These are phyloP conservation scores for Bolboschoenoplectus hybrid DNA, from an alignment of 202 grass and related monocot species.

Conservation along the genomic window DNA sequence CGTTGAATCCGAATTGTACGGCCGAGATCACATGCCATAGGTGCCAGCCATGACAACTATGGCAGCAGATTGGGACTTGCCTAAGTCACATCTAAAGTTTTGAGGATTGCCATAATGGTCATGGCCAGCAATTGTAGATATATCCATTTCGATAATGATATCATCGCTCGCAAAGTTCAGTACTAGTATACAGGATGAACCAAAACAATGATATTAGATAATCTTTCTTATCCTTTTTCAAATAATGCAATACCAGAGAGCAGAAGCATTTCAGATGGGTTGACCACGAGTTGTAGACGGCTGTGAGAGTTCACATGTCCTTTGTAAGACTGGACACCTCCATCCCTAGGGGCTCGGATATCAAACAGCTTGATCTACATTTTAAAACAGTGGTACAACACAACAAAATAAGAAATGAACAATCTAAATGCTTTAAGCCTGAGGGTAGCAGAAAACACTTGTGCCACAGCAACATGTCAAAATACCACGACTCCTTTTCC, in stretches of 20 bases:
- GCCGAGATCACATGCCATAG: no score
- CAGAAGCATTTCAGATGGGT: slow-evolving; percentile 90
- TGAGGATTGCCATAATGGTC: background rate
- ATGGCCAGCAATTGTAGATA: background rate
- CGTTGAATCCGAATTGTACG: no score
- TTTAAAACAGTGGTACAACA: slow-evolving; percentile 18
- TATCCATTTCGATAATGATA: background rate
- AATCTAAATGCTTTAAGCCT: background rate
- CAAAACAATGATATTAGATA: background rate
- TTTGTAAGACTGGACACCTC: slow-evolving; percentile 69
- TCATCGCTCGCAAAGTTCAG: background rate
- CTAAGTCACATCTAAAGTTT: background rate
- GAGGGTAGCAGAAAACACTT: background rate
- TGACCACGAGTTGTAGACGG: slow-evolving; percentile 64
- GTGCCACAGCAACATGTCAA: background rate
- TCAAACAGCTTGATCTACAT: slow-evolving; percentile 94
- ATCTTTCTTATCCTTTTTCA: background rate
- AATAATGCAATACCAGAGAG: slow-evolving; percentile 58
- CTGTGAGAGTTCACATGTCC: slow-evolving; percentile 85
- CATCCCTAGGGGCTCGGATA: slow-evolving; percentile 67
- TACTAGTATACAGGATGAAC: background rate
- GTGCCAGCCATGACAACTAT: no score
- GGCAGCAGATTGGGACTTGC: no score
- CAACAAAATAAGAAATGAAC: background rate
- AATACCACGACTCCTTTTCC: background rate